Conservation (phyloP, 371 early-diverging fungal genomes). For the Phascolomyces articulosus region DNA sequence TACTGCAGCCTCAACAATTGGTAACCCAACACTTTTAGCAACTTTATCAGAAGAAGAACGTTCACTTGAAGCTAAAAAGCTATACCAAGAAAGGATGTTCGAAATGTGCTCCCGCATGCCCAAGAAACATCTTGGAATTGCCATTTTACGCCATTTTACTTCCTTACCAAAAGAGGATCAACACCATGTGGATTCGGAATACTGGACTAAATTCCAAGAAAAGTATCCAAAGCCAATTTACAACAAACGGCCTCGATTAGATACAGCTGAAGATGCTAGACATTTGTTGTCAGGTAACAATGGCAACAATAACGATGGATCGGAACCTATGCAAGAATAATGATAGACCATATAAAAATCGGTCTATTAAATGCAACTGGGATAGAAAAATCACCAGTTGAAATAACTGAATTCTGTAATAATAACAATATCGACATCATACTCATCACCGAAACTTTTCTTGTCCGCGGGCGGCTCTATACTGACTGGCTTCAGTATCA, state of each 20-base stretch:
- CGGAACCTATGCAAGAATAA: conserved; percentile 7
- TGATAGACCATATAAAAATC: conserved; percentile 4
- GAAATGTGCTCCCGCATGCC: neutral
- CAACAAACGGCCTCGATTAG: neutral
- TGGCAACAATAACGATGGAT: neutral
- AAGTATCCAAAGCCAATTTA: neutral
- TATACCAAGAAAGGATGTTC: conserved; percentile 4
- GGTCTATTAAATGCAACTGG: conserved; percentile 12
- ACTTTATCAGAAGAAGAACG: neutral
- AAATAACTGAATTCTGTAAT: neutral
- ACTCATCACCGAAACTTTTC: conserved; percentile 8
- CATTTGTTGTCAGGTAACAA: too few species aligned
- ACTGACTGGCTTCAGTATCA: conserved; percentile 12
- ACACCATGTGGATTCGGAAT: neutral
- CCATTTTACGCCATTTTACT: conserved; percentile 1
- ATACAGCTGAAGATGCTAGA: neutral
- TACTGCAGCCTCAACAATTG: neutral
- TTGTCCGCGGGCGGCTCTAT: neutral
- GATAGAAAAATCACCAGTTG: neutral
- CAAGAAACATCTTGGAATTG: neutral
- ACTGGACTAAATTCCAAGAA: neutral
- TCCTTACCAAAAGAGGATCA: neutral
- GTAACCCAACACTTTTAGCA: neutral
- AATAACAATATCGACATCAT: neutral
- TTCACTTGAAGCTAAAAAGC: neutral